These are phyloP conservation scores for Trifolium pratense DNA, from an alignment of 306 rosid genomes.

Conservation along the genomic window DNA sequence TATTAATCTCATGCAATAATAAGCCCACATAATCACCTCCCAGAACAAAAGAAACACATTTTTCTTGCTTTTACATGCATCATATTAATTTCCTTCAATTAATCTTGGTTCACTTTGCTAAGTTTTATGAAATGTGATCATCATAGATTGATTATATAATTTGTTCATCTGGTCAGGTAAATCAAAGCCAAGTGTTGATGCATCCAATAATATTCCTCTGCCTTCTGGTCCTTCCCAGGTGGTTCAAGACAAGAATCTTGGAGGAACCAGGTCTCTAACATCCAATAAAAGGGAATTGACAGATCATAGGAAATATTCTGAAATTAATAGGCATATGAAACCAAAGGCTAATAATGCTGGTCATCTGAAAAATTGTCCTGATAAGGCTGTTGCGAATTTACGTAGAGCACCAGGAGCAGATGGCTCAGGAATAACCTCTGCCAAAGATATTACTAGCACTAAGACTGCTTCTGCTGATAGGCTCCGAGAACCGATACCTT, in stretches of 20 bases:
- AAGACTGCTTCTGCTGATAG: conserved; percentile 62
- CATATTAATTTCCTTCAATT: not conserved
- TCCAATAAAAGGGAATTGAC: conserved; percentile 41
- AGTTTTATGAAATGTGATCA: conserved; percentile 14
- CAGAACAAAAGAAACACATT: conserved; percentile 1
- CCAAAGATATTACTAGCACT: conserved; percentile 61
- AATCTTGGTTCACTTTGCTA: conserved; percentile 28
- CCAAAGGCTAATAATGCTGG: conserved; percentile 41
- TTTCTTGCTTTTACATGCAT: conserved; percentile 30
- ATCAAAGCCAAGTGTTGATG: conserved; percentile 48
- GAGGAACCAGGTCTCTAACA: conserved; percentile 44
- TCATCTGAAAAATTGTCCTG: conserved; percentile 43
- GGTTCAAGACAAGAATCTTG: conserved; percentile 37
- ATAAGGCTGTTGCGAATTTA: conserved; percentile 41
- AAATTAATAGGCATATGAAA: conserved; percentile 47
- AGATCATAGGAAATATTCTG: conserved; percentile 45
- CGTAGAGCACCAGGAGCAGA: conserved; percentile 71
- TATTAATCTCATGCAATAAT: conserved; percentile 16
- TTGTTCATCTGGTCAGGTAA: conserved; percentile 50
- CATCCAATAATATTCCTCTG: conserved; percentile 45
- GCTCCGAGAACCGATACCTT: conserved; percentile 64
- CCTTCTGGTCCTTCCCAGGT: conserved; percentile 48
- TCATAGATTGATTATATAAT: conserved; percentile 16
- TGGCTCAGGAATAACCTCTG: conserved; percentile 71
- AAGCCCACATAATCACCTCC: conserved; percentile 8